Evolutionary conservation across 495 filamentous ascomycete genomes (phyloP).

Genomic region (Neurospora sp.): DNA sequence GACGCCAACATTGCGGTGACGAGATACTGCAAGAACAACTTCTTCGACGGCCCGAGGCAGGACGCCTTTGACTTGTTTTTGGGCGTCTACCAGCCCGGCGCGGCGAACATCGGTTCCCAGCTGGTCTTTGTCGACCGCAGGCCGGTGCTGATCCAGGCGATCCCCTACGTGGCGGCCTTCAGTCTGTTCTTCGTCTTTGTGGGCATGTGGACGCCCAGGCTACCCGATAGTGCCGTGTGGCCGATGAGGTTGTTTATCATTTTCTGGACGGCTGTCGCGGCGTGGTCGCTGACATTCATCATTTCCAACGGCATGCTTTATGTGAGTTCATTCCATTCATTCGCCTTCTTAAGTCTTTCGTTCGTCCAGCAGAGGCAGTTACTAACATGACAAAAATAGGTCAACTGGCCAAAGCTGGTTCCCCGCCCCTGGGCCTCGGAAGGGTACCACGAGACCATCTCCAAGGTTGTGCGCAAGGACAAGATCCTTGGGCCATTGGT

Average conservation of each 20-base stretch:
- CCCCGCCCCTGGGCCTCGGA: conserved; percentile 75
- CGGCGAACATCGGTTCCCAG: conserved; percentile 49
- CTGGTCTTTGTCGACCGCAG: conserved; percentile 77
- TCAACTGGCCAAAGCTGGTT: conserved; percentile 95
- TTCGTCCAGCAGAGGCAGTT: not conserved
- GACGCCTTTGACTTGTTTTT: conserved; percentile 94
- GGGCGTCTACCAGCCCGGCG: conserved; percentile 66
- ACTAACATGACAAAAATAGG: conserved; percentile 41
- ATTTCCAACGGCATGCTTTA: conserved; percentile 78
- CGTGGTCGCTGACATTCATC: conserved; percentile 66
- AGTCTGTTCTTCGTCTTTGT: conserved; percentile 81
- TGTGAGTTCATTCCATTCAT: conserved; percentile 45
- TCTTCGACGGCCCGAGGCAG: conserved; percentile 82
- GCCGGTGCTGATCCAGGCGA: conserved; percentile 73
- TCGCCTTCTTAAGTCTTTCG: not conserved
- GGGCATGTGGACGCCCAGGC: conserved; percentile 56
- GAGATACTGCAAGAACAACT: conserved; percentile 84
- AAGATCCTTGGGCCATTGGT: conserved; percentile 64
- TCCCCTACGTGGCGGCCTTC: conserved; percentile 83
- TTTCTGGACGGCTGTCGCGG: conserved; percentile 59
- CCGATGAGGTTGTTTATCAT: conserved; percentile 69
- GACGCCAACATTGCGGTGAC: conserved; percentile 76
- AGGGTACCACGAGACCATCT: conserved; percentile 79
- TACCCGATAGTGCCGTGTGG: conserved; percentile 60
- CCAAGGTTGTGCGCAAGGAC: conserved; percentile 58